These are phyloP conservation scores for Prosopis cineraria DNA, from an alignment of 306 rosid genomes.

Conservation along the genomic window DNA sequence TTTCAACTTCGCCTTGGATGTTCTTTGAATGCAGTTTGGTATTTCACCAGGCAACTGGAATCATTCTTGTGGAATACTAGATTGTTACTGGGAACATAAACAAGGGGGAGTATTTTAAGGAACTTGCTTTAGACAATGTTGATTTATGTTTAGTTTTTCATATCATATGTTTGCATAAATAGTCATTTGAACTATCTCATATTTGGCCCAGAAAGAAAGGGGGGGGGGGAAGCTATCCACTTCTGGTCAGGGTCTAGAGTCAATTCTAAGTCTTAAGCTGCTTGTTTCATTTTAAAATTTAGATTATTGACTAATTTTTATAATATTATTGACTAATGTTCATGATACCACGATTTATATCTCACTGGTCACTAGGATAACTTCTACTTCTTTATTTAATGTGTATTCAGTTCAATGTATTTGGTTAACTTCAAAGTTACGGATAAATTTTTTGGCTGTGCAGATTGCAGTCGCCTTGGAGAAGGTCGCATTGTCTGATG, in stretches of 20 bases:
- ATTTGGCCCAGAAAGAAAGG: neutral
- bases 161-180: constrained; percentile 5
- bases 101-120: neutral
- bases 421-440: constrained; percentile 25
- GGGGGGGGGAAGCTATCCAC: neutral
- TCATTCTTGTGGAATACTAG: neutral
- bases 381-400: neutral
- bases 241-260: neutral
- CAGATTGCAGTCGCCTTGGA: constrained; percentile 91
- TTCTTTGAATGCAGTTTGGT: neutral
- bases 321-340: constrained; percentile 2
- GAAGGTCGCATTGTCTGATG: constrained; percentile 85
- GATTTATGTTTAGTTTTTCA: neutral
- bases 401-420: constrained; percentile 22
- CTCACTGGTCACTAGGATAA: constrained; percentile 12
- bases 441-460: constrained; percentile 38
- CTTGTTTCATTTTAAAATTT: constrained; percentile 3
- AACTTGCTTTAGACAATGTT: neutral
- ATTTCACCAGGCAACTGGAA: neutral
- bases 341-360: neutral
- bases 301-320: constrained; percentile 1
- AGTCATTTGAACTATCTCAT: constrained; percentile 18
- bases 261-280: constrained; percentile 5
- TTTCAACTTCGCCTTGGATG: constrained; percentile 4
- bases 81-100: neutral